phyloP scores from a whole-genome alignment of 306 rosid genomes.

The Dalbergia oliveri region DNA sequence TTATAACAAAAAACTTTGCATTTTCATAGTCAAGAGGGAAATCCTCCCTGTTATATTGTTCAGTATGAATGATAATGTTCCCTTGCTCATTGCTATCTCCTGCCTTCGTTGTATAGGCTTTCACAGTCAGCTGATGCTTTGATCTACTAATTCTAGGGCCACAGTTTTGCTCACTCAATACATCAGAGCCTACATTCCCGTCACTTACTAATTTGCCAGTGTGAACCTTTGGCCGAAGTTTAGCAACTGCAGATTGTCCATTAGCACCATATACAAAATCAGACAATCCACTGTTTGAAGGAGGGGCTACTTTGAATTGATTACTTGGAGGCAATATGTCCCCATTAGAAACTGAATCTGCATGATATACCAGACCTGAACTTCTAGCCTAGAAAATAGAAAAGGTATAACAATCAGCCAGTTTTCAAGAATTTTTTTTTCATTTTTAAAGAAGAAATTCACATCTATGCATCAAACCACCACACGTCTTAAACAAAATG shows the following conservation, averaged over 20 bases:
- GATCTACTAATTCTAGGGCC: constrained; percentile 85
- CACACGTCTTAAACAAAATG: neutral
- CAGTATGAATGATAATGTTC: constrained; percentile 72
- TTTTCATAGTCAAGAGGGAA: constrained; percentile 68
- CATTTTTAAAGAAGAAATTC: neutral
- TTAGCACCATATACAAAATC: constrained; percentile 66
- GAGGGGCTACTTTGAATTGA: constrained; percentile 59
- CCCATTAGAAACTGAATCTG: constrained; percentile 63
- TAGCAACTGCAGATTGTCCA: constrained; percentile 61
- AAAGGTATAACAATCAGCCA: constrained; percentile 5
- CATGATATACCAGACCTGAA: constrained; percentile 54
- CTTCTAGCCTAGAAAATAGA: constrained; percentile 61
- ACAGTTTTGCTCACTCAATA: constrained; percentile 86
- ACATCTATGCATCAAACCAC: constrained; percentile 16
- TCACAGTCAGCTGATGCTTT: constrained; percentile 68
- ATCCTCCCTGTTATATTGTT: constrained; percentile 83
- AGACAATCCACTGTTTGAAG: constrained; percentile 59
- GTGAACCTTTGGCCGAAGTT: constrained; percentile 65
- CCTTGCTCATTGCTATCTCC: constrained; percentile 79
- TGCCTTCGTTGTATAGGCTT: constrained; percentile 77
- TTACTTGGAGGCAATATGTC: constrained; percentile 57
- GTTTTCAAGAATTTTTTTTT: neutral
- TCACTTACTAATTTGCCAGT: constrained; percentile 57
- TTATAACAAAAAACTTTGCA: constrained; percentile 89
- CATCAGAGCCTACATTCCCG: constrained; percentile 62